Base-by-base conservation (phyloP, 805 yeast genomes). In the Ogataea siamensis region DNA sequence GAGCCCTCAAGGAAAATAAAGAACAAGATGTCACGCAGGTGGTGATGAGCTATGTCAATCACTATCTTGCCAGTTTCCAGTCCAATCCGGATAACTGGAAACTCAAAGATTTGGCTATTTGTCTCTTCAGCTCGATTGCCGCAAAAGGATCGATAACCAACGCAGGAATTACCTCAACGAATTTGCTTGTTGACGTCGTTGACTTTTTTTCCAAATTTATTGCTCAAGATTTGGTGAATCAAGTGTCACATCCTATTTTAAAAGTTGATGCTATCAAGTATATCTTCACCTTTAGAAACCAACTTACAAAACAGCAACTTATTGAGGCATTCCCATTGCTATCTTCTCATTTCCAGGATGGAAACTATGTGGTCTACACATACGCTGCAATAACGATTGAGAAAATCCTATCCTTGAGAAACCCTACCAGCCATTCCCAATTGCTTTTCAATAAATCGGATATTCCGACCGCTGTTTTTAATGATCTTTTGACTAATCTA, bases 301-400 rank as follows among this genome's bases (percentile, higher is more conserved):
- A 93, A 66, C 69, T 93, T 42, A 87, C 93, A 5, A 89, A 88
- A 55, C 83, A 75, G 7, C 97, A 91, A 58, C 67, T 93, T 20
- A 58, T 78, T 7, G 83, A 86, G 43, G 79, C 93, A 1, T 71
- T 93, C 60, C 95, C 96, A 11, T 66, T 87, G 28, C 66, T 93
- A 43, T 77, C 87, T 8, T 70, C 72, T 11, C 88, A 86, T 57
- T 74, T 94, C 50, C 65, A 70, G 37, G 74, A 82, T 23, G 62
- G 66, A 6, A 78, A 80, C 40, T 85, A 83, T 41, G 95, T 88
- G 22, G 94, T 91, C 14, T 87, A 85, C 61, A 89, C 99, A 0
- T 93, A 89, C 55, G 80, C 98, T 1, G 89, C 99, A 1, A 83
- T 93, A 40, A 88, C 98, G 2, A 78, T 91, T 44, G 99, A 93